Base-by-base conservation (phyloP, 202 grass and related monocot species). In the Panicum virgatum region DNA sequence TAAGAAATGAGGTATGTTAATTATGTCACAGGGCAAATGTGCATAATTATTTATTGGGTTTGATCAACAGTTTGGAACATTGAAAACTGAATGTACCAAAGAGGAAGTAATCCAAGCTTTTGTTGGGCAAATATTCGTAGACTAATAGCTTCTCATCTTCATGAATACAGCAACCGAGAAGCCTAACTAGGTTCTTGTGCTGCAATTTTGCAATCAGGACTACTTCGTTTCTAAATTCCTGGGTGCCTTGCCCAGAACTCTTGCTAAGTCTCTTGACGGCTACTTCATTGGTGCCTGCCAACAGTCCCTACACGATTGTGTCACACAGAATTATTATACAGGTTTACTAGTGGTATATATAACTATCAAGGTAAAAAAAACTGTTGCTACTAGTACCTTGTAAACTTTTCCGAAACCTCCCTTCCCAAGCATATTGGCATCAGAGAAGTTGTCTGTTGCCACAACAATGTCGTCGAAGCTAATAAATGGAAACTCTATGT, bases 101-200 rank as follows among this genome's bases (percentile, higher is more conserved):
- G 1, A 88, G 20, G 20, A 57, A 73, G 12, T 6, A 27, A 34
- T 88, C 86, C 40, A 88, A 75, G 23, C n/a, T n/a, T n/a, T n/a
- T n/a, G n/a, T n/a, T n/a, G n/a, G n/a, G n/a, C n/a, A n/a, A n/a
- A n/a, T n/a, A 81, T 22, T 86, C 88, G 1, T 86, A 90, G 2
- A 83, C 70, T 30, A 90, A 23, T 16, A 90, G 9, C n/a, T 38
- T 86, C 34, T 90, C 88, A 63, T 86, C 83, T 47, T 58, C 79
- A 79, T 86, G 64, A 67, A 83, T 80, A 38, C 83, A 86, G 2
- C 60, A 90, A 57, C 74, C 83, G 9, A 86, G 44, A 69, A 90
- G 83, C 30, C 8, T 86, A 32, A 90, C 88, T 22, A 90, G 75
- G 53, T 90, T 86, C 20, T 57, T 90, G 29, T 90, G 88, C 74